Conservation (phyloP, 805 yeast genomes). For the Metschnikowia gruessii region DNA sequence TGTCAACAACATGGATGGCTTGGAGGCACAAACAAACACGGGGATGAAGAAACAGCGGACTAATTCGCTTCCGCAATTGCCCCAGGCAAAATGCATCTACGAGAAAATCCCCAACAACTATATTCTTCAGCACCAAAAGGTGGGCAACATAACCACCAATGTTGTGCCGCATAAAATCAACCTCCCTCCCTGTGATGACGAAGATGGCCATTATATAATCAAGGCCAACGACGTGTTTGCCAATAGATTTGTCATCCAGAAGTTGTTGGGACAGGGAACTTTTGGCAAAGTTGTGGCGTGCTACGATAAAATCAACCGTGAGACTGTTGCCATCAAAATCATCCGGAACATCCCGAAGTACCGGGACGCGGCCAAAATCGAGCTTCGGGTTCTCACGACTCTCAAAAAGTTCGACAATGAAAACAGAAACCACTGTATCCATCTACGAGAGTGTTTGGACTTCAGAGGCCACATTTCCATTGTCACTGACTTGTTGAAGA, state of each 20-base stretch:
- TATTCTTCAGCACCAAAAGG: slow-evolving; percentile 35
- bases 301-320: slow-evolving; percentile 57
- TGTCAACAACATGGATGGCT: slow-evolving; percentile 28
- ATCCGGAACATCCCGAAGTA: slow-evolving; percentile 91
- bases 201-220: slow-evolving; percentile 72
- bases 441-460: slow-evolving; percentile 85
- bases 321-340: slow-evolving; percentile 83
- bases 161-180: slow-evolving; percentile 36
- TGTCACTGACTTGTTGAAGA: slow-evolving; percentile 83
- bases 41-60: slow-evolving; percentile 38
- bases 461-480: slow-evolving; percentile 91
- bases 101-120: slow-evolving; percentile 37
- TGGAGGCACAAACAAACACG: slow-evolving; percentile 6
- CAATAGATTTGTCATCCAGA: slow-evolving; percentile 66
- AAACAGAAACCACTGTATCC: slow-evolving; percentile 74
- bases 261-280: slow-evolving; percentile 85
- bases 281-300: slow-evolving; percentile 89
- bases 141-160: slow-evolving; percentile 40
- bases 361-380: slow-evolving; percentile 93
- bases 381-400: slow-evolving; percentile 76
- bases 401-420: slow-evolving; percentile 67
- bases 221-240: slow-evolving; percentile 61
- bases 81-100: slow-evolving; percentile 43
- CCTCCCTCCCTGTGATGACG: slow-evolving; percentile 52
- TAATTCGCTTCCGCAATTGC: slow-evolving; percentile 43